These are phyloP conservation scores for Geosmithia flava DNA, from an alignment of 2,329 filamentous ascomycete species.

Conservation along the genomic window DNA sequence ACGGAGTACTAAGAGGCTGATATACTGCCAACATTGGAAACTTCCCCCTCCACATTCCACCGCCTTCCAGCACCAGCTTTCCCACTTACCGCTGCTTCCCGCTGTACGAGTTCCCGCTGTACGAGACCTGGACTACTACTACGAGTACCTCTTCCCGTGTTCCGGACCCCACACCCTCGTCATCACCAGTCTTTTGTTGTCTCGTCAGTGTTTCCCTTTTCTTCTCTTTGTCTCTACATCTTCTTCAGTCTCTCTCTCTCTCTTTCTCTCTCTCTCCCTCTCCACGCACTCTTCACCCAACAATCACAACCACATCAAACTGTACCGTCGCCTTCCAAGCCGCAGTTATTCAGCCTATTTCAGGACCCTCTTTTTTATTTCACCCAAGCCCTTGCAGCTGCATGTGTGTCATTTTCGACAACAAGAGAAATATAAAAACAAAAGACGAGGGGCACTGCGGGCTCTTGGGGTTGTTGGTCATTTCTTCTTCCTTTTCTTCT, in stretches of 20 bases:
- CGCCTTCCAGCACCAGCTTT: not conserved
- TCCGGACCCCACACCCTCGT: not conserved
- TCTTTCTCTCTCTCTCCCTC: not conserved
- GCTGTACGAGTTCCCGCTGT: not conserved
- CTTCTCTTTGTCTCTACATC: not conserved
- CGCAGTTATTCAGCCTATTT: no score
- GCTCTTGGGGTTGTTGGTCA: no score
- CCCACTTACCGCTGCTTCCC: not conserved
- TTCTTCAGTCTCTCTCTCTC: not conserved
- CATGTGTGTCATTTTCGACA: no score
- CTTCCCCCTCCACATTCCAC: not conserved
- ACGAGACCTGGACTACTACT: no score
- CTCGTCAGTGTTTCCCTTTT: not conserved
- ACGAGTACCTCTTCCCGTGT: not conserved
- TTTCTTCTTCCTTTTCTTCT: no score
- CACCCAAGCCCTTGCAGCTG: no score
- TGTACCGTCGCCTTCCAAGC: not conserved
- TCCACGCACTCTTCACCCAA: not conserved
- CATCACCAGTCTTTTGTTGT: not conserved
- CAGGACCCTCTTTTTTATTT: no score
- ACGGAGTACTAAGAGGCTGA: no score
- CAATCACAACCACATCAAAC: no score
- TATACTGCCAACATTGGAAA: no score
- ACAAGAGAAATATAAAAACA: no score
- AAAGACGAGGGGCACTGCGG: no score